phyloP scores from a whole-genome alignment of 2,329 filamentous ascomycete genomes.

The Botrytis squamosa region DNA sequence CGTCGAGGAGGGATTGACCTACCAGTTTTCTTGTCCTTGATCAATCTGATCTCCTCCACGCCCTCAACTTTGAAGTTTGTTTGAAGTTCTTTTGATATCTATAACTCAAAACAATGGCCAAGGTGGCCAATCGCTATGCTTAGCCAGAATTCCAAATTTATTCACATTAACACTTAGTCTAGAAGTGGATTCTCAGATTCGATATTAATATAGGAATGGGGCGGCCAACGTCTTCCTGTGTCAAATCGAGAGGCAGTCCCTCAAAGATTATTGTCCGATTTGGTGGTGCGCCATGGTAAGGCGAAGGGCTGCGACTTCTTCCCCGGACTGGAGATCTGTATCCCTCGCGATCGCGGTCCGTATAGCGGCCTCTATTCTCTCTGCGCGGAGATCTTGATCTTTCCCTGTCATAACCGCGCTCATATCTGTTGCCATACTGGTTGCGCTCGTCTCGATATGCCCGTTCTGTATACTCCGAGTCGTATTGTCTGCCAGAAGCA shows the following conservation, averaged over 20 bases:
- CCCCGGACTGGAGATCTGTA: slow-evolving; percentile 37
- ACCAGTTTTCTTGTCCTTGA: slow-evolving; percentile 59
- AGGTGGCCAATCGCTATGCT: slow-evolving; percentile 39
- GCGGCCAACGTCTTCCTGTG: slow-evolving; percentile 52
- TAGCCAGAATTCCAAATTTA: slow-evolving; percentile 41
- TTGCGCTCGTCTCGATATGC: slow-evolving; percentile 38
- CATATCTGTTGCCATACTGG: slow-evolving; percentile 36
- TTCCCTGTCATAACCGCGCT: slow-evolving; percentile 42
- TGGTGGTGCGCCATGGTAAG: slow-evolving; percentile 41
- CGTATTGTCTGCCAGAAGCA: slow-evolving; percentile 28
- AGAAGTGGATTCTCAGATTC: slow-evolving; percentile 28
- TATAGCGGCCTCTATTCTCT: slow-evolving; percentile 37
- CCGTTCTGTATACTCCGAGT: slow-evolving; percentile 27
- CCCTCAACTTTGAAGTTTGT: slow-evolving; percentile 50
- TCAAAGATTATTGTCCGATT: slow-evolving; percentile 56
- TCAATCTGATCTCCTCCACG: slow-evolving; percentile 57
- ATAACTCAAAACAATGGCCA: slow-evolving; percentile 41
- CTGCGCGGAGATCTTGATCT: slow-evolving; percentile 42
- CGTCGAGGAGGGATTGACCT: slow-evolving; percentile 27
- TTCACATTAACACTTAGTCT: slow-evolving; percentile 40
- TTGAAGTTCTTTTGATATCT: slow-evolving; percentile 56
- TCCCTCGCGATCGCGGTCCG: slow-evolving; percentile 39
- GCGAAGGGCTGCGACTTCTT: slow-evolving; percentile 37
- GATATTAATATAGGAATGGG: slow-evolving; percentile 37
- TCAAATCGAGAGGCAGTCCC: slow-evolving; percentile 50